Base-by-base conservation (phyloP, 2,329 filamentous ascomycete species). In the Fusarium annulatum region DNA sequence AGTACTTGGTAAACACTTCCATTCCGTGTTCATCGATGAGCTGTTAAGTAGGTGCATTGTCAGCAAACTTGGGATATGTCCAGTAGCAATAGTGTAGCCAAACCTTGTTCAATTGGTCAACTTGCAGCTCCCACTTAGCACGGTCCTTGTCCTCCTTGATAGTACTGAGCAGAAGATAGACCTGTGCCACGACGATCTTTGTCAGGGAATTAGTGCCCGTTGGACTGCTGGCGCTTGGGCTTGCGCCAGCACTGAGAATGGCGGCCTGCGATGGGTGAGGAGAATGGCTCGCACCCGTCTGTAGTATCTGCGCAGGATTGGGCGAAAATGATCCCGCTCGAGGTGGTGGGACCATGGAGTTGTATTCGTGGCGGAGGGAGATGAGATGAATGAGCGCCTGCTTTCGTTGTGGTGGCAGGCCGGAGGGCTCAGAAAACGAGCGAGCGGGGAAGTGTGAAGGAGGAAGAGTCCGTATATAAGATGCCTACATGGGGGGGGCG, bases 11-110 rank as follows among this genome's bases (percentile, higher is more conserved):
- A 83, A 95, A 98, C 81, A 98, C 95, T 88, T 99, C 97, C 96
- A 99, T 99, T 81, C 95, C 95, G 95, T 97, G 92, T 80, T 96
- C 95, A 90, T 97, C 92, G 86, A 98, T 93, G 82, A 98, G 91
- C 94, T 97, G 64, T 48, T 52, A 45, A 45, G 53, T 16, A 30
- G 43, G 48, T 52, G 36, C 21, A 38, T 46, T n/a, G 71, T 82
- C 56, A 80, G 73, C 55, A 66, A 62, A 46, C 23, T n/a, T 23
- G 28, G 43, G 30, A 45, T 12, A 42, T 23, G 6, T 26, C 26
- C 23, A 23, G 33, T 34, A 62, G 26, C 36, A 52, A 52, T 38
- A 33, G 28, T 36, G 26, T 67, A 46, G 49, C 56, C 39, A 81
- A 86, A 97, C 95, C 90, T 97, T 97, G 83, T 92, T 91, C 79